These are phyloP conservation scores for Kodamaea neixiangensis DNA, from an alignment of 805 yeast species.

Conservation along the genomic window DNA sequence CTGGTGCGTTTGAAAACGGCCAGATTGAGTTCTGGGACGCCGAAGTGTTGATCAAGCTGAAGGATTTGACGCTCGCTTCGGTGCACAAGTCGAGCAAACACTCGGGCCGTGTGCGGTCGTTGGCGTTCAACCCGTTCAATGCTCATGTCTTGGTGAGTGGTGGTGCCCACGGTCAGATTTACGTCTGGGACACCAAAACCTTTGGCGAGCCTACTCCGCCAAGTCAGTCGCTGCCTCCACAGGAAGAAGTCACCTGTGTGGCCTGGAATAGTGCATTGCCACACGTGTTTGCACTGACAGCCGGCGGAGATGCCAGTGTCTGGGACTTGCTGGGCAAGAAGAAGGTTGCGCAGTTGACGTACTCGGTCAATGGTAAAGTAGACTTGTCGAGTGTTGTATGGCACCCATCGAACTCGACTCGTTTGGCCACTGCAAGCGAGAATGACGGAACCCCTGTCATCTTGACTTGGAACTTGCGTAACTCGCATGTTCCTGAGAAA, in stretches of 20 bases:
- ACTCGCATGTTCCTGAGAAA: slow-evolving; percentile 85
- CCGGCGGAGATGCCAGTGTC: slow-evolving; percentile 81
- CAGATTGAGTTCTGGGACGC: slow-evolving; percentile 77
- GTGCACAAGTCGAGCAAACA: slow-evolving; percentile 60
- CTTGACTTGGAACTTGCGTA: slow-evolving; percentile 91
- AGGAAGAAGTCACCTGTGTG: slow-evolving; percentile 76
- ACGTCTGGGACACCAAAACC: slow-evolving; percentile 83
- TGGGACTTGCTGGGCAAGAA: slow-evolving; percentile 91
- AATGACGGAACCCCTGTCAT: slow-evolving; percentile 79
- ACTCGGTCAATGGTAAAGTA: slow-evolving; percentile 58
- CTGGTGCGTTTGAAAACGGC: slow-evolving; percentile 90
- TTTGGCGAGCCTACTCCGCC: slow-evolving; percentile 62
- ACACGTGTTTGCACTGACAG: slow-evolving; percentile 88
- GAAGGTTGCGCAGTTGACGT: slow-evolving; percentile 84
- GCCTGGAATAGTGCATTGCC: slow-evolving; percentile 86
- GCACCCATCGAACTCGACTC: slow-evolving; percentile 91
- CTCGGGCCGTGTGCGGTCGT: slow-evolving; percentile 66
- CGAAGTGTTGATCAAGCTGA: slow-evolving; percentile 45
- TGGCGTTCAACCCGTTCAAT: slow-evolving; percentile 78
- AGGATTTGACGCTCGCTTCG: slow-evolving; percentile 42
- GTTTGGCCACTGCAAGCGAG: slow-evolving; percentile 83
- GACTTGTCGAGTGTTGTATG: slow-evolving; percentile 83
- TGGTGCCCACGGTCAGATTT: slow-evolving; percentile 85
- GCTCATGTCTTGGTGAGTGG: slow-evolving; percentile 77
- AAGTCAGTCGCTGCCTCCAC: slow-evolving; percentile 77